Evolutionary conservation across 139 green algal genomes (phyloP), one percentile per base, ranked within the genome.

Genomic region (Picochlorum sp.): DNA sequence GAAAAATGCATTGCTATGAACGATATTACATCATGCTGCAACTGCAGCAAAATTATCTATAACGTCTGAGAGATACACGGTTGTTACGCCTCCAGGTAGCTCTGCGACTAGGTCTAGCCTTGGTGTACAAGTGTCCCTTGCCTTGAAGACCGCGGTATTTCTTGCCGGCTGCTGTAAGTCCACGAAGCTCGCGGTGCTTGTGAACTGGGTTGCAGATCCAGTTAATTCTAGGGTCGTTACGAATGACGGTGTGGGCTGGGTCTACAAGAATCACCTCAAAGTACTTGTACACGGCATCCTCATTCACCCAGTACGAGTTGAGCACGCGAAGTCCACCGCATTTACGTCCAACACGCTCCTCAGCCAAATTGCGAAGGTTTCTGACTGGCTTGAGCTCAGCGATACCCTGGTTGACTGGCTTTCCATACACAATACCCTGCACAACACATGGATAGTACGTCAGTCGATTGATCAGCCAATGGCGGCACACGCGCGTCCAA

Each of bases 231-330:
- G 94, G 71, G 65, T 99, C 94, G 70, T 91, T 95, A 74, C 94
- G 86, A 66, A 99, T 90, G 64, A 76, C 83, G 20, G 84, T 90
- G 86, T 99, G 94, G 30, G 78, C 73, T n/a, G 88, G 86, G 82
- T 99, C 94, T 58, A 98, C 83, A 69, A 97, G 71, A 84, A 99
- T 96, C 41, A 99, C 85, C 83, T 99, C 94, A 67, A 90, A 99
- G 90, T 98, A 99, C 85, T 99, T 99, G 92, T 97, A 98, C 56
- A 88, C 90, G 9, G 90, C 97, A 74, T 99, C 94, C 88, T 98
- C 82, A 85, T 98, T 98, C 5, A 98, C 83, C 94, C 94, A 99
- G 83, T 99, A 99, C 2, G 85, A 95, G 89, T 99, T 99, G 49
- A 99, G 85, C 56, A 99, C 92, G 37, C 94, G 86, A 63, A 99